Base-by-base conservation (phyloP, 192 early-diverging fungal species). In the Obelidium mucronatum region DNA sequence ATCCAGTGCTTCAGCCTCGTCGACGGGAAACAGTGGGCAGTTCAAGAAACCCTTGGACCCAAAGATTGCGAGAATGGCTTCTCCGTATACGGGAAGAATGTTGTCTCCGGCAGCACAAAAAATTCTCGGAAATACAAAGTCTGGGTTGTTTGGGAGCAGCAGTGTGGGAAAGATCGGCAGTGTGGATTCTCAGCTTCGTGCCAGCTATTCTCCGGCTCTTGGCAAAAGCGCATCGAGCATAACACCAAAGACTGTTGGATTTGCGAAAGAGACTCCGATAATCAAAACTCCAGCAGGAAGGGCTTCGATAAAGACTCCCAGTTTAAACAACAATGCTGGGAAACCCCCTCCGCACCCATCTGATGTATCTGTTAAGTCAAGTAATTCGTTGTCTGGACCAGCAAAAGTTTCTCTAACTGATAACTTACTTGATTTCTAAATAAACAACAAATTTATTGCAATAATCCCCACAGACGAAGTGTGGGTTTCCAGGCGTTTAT, bases 371-470 rank as follows among this genome's bases (percentile, higher is more conserved):
- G 63, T 8, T 5, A 28, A 22, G 15, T 30, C 33, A 5, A 40
- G 19, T 28, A 30, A 65, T 2, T 30, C 19, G 53, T 13, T 33
- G 31, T 2, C 63, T 22, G 37, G 11, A 30, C 15, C 30, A 11
- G 35, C 40, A 60, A 28, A 11, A 60, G 22, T 30, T 33, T 30
- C 58, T 6, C 67, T 69, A 22, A 69, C 67, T n/a, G 67, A 69
- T 2, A 69, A 69, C 34, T 54, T 69, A 35, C 67, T 69, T 31
- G 67, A 69, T 31, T 69, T 69, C 35, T 69, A 30, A 60, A 22
- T 51, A n/a, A n/a, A n/a, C n/a, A n/a, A n/a, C n/a, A n/a, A n/a
- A n/a, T n/a, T n/a, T n/a, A n/a, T n/a, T n/a, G n/a, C n/a, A n/a
- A n/a, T n/a, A n/a, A n/a, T n/a, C n/a, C n/a, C n/a, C n/a, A n/a